Percentiles rank a stretch among this genome's conserved stretches.
Conservation (phyloP, 2,329 filamentous ascomycete genomes). For the Tolypocladium sp. region DNA sequence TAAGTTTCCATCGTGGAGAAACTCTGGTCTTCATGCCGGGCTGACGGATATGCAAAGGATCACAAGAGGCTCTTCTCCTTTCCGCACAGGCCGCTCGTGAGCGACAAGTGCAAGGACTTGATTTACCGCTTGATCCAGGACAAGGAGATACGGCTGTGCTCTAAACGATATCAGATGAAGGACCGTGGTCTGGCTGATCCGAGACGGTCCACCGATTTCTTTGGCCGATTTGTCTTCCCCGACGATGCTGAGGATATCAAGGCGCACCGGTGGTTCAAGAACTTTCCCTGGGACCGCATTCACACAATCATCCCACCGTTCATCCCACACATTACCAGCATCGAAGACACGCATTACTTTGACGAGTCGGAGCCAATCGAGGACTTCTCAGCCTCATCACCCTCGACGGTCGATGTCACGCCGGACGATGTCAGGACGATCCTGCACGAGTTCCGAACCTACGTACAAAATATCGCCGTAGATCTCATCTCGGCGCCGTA, state of each 20-base stretch:
- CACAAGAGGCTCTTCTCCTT: conserved; percentile 65
- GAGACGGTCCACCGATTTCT: conserved; percentile 11
- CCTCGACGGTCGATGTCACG: conserved; percentile 19
- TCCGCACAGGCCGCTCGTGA: conserved; percentile 56
- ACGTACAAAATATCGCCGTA: conserved; percentile 33
- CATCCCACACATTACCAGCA: conserved; percentile 58
- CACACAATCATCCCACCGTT: conserved; percentile 68
- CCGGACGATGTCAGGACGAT: conserved; percentile 20
- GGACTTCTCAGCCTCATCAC: conserved; percentile 45
- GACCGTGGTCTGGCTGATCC: conserved; percentile 31
- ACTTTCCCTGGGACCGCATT: conserved; percentile 68
- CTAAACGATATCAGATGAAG: conserved; percentile 61
- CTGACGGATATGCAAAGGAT: conserved; percentile 34
- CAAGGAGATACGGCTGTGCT: conserved; percentile 68
- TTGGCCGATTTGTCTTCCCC: conserved; percentile 60
- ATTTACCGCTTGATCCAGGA: conserved; percentile 65
- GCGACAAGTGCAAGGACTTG: conserved; percentile 65
- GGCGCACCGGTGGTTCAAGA: conserved; percentile 73
- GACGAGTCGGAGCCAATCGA: conserved; percentile 70
- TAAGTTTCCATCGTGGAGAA: conserved; percentile 26
- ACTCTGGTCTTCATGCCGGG: neutral
- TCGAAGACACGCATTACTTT: conserved; percentile 81
- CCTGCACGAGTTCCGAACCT: conserved; percentile 27
- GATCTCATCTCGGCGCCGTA: conserved; percentile 38
- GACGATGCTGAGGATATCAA: conserved; percentile 89